Evolutionary conservation across 2,329 filamentous ascomycete genomes (phyloP).

Genomic region (Thielaviopsis populi): DNA sequence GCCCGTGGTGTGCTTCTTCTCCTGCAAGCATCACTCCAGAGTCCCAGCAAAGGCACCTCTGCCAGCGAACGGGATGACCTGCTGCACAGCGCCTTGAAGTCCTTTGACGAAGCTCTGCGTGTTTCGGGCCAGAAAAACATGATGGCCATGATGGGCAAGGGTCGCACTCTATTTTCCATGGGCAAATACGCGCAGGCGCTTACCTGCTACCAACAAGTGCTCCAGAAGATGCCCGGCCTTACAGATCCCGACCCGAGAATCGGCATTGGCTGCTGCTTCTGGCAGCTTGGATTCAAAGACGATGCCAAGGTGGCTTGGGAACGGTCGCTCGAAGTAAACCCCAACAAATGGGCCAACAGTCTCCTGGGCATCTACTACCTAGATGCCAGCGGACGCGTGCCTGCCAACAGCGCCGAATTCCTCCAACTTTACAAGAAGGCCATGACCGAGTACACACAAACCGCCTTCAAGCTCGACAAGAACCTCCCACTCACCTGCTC

Average conservation of each 20-base stretch:
- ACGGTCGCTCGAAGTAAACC: conserved; percentile 62
- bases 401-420: conserved; percentile 74
- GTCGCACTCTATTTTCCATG: conserved; percentile 71
- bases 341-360: conserved; percentile 77
- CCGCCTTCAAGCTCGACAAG: conserved; percentile 85
- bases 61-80: conserved; percentile 54
- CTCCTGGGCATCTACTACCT: conserved; percentile 83
- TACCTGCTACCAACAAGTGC: conserved; percentile 69
- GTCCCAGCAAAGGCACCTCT: conserved; percentile 38
- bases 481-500: conserved; percentile 79
- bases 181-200: conserved; percentile 75
- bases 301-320: conserved; percentile 88
- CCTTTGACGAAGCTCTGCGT: conserved; percentile 84
- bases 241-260: conserved; percentile 90
- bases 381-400: conserved; percentile 67
- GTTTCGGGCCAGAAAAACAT: conserved; percentile 77
- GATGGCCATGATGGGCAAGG: conserved; percentile 81
- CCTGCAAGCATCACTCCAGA: conserved; percentile 70
- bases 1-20: conserved; percentile 81
- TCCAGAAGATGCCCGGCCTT: conserved; percentile 73
- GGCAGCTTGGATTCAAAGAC: conserved; percentile 89
- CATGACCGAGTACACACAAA: conserved; percentile 88
- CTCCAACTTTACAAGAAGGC: conserved; percentile 75
- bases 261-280: conserved; percentile 91
- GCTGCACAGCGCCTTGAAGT: conserved; percentile 72